Conservation (phyloP, 345 rosid genomes). For the Lepidium didymum region DNA sequence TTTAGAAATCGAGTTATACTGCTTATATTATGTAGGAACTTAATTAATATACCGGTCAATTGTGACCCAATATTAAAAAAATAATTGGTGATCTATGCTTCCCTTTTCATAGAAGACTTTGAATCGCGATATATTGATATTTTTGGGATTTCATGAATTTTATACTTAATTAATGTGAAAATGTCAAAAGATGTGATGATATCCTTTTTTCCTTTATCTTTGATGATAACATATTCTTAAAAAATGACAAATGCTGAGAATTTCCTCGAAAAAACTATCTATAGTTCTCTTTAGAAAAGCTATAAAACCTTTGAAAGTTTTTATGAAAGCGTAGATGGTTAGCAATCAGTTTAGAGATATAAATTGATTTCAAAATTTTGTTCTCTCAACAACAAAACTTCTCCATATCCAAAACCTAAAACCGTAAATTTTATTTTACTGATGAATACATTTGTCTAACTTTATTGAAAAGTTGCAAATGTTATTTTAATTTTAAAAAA, state of each 20-base stretch:
- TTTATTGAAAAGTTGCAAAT: neutral
- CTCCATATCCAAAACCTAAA: too few species aligned
- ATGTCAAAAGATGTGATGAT: neutral
- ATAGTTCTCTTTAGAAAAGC: neutral
- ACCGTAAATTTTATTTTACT: too few species aligned
- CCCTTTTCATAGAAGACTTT: too few species aligned
- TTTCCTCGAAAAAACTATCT: neutral
- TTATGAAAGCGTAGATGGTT: neutral
- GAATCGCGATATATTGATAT: constrained; percentile 16
- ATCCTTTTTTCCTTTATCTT: too few species aligned
- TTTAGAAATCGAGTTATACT: too few species aligned
- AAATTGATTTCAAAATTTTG: too few species aligned
- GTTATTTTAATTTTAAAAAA: neutral
- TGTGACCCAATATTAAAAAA: too few species aligned
- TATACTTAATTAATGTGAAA: neutral
- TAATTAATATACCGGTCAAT: too few species aligned
- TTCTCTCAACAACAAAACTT: too few species aligned
- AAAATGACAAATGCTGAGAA: constrained; percentile 3
- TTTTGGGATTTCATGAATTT: neutral
- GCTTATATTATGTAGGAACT: too few species aligned
- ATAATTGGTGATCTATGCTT: neutral
- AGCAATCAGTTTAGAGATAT: too few species aligned
- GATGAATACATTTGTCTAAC: neutral
- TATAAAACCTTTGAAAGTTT: neutral
- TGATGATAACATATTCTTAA: neutral